A percentile compares a stretch with the other conserved stretches of the same genome.
Evolutionary conservation across 768 basidiomycete species (phyloP).

Genomic region (Leccinum truebloodii): DNA sequence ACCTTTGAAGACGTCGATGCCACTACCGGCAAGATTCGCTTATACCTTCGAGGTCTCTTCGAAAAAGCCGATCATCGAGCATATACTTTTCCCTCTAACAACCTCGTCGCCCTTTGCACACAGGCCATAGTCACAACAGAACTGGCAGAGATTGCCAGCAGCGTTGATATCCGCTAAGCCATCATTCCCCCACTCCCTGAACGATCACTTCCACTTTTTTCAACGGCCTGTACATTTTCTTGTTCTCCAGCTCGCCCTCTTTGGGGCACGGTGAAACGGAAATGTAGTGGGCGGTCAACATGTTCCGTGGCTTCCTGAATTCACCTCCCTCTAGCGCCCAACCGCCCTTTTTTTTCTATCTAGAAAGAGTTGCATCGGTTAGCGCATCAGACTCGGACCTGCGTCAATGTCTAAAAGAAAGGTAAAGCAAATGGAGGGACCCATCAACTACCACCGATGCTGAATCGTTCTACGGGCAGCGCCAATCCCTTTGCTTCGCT

Average conservation of each 20-base stretch:
- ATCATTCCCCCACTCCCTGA: conserved; percentile 1
- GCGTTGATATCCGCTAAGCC: neutral
- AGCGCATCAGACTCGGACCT: neutral
- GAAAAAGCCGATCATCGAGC: neutral
- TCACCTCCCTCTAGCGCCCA: conserved; percentile 7
- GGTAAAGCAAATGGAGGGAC: conserved; percentile 27
- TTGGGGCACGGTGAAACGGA: conserved; percentile 16
- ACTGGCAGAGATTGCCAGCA: conserved; percentile 1
- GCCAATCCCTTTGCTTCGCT: conserved; percentile 75
- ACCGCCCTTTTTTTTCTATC: neutral
- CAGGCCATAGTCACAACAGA: neutral
- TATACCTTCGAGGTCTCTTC: conserved; percentile 1
- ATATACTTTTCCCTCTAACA: neutral
- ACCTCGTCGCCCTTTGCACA: neutral
- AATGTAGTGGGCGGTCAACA: conserved; percentile 4
- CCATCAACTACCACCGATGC: conserved; percentile 35
- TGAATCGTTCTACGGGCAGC: conserved; percentile 60
- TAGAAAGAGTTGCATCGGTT: neutral
- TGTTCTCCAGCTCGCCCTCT: conserved; percentile 19
- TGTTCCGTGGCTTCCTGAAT: conserved; percentile 9
- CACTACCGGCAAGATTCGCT: neutral
- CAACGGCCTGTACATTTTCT: conserved; percentile 8
- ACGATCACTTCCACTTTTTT: neutral
- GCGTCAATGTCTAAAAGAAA: conserved; percentile 33
- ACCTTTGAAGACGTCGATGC: neutral